Percentiles rank a stretch among this genome's conserved stretches.
Conservation (phyloP, 2,329 filamentous ascomycete species). For the Alternaria rosae region DNA sequence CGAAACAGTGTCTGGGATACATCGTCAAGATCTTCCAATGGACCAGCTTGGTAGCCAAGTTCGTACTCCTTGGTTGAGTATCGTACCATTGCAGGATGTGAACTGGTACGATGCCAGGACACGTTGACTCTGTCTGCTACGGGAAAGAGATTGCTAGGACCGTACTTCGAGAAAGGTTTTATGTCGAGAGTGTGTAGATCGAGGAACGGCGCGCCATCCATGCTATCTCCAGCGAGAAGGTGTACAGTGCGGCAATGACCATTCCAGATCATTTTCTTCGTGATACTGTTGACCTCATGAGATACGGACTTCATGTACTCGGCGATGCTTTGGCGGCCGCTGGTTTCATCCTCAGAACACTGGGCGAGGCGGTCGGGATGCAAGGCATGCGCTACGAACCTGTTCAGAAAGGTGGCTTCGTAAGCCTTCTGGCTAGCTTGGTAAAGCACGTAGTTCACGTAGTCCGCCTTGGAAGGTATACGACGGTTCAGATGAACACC, state of each 20-base stretch:
- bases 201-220: slow-evolving; percentile 26
- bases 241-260: slow-evolving; percentile 28
- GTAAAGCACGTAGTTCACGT: slow-evolving; percentile 30
- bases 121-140: slow-evolving; percentile 23
- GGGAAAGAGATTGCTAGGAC: slow-evolving; percentile 11
- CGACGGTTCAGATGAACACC: slow-evolving; percentile 19
- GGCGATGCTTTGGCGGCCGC: slow-evolving; percentile 4
- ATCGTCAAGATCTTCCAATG: slow-evolving; percentile 30
- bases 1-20: slow-evolving; percentile 17
- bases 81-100: slow-evolving; percentile 25
- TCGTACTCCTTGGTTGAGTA: slow-evolving; percentile 29
- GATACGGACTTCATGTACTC: slow-evolving; percentile 26
- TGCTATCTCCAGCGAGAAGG: slow-evolving; percentile 27
- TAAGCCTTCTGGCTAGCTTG: slow-evolving; percentile 38
- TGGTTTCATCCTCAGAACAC: slow-evolving; percentile 9
- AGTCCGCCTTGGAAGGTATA: slow-evolving; percentile 25
- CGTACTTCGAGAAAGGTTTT: slow-evolving; percentile 21
- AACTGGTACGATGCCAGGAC: slow-evolving; percentile 29
- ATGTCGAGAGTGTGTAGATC: slow-evolving; percentile 22
- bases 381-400: slow-evolving; percentile 31
- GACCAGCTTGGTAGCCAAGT: slow-evolving; percentile 16
- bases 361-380: slow-evolving; percentile 21
- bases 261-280: slow-evolving; percentile 35
- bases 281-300: slow-evolving; percentile 24
- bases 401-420: slow-evolving; percentile 32